These are phyloP conservation scores for Phytophthora multivora DNA, from an alignment of 352 stramenopile genomes.

Conservation along the genomic window DNA sequence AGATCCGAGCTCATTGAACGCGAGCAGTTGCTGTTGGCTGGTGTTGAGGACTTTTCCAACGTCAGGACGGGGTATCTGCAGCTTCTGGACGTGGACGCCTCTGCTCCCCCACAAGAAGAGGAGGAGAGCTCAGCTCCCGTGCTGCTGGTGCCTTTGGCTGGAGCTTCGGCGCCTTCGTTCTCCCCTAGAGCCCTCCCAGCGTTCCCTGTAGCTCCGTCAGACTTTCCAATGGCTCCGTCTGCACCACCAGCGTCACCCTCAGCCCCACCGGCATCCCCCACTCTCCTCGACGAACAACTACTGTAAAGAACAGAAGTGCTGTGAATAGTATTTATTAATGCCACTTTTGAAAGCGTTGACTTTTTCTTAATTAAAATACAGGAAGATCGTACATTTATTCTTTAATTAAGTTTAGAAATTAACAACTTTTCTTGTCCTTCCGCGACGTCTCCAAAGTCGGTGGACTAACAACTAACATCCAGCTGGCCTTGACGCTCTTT, in stretches of 20 bases:
- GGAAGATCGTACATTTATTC: no score
- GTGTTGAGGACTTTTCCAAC: conserved; percentile 51
- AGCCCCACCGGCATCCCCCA: conserved; percentile 15
- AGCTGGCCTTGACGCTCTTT: conserved; percentile 17
- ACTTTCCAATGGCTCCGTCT: background rate
- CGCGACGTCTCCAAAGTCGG: background rate
- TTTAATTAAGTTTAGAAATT: no score
- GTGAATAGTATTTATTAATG: conserved; percentile 41
- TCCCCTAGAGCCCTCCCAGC: conserved; percentile 19
- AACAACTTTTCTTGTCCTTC: no score
- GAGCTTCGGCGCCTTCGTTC: conserved; percentile 43
- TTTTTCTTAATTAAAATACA: no score
- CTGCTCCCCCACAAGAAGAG: conserved; percentile 32
- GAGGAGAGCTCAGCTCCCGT: conserved; percentile 40
- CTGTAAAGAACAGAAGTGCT: conserved; percentile 36
- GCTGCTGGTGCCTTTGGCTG: conserved; percentile 35
- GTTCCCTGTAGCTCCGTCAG: conserved; percentile 2
- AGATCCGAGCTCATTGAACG: conserved; percentile 52
- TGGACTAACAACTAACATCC: conserved; percentile 4
- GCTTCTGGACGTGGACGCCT: conserved; percentile 53
- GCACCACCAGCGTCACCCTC: conserved; percentile 24
- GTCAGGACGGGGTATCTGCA: conserved; percentile 52
- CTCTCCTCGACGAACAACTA: conserved; percentile 26
- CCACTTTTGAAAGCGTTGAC: conserved; percentile 5
- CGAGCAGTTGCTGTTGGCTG: conserved; percentile 47